These are phyloP conservation scores for Epichloe sp. DNA, from an alignment of 2,329 filamentous ascomycete genomes.

Conservation along the genomic window DNA sequence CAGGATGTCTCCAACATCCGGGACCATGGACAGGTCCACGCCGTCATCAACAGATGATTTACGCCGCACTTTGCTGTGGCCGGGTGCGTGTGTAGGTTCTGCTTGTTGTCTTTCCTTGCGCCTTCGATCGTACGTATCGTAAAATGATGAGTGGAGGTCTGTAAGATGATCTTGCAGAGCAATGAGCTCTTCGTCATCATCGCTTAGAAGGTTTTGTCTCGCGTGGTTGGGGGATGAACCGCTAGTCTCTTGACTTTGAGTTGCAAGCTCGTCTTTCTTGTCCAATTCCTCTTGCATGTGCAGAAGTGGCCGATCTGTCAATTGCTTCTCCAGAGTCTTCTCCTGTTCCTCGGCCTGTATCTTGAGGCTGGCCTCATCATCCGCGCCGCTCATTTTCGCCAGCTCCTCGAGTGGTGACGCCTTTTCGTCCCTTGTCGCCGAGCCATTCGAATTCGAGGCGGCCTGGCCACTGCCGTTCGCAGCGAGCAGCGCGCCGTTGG, in stretches of 20 bases:
- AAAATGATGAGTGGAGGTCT: conserved; percentile 67
- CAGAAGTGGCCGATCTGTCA: conserved; percentile 77
- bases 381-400: conserved; percentile 59
- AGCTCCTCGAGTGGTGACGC: conserved; percentile 54
- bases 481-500: conserved; percentile 11
- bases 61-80: conserved; percentile 18
- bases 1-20: conserved; percentile 78
- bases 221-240: conserved; percentile 23
- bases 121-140: conserved; percentile 62
- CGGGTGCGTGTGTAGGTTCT: conserved; percentile 21
- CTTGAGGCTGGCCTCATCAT: conserved; percentile 55
- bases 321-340: conserved; percentile 73
- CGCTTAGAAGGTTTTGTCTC: conserved; percentile 66
- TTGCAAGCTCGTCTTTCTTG: conserved; percentile 46
- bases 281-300: conserved; percentile 88
- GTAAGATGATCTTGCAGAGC: conserved; percentile 65
- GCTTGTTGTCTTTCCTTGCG: conserved; percentile 21
- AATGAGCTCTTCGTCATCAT: conserved; percentile 74
- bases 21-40: conserved; percentile 43
- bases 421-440: conserved; percentile 13
- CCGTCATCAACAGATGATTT: conserved; percentile 24
- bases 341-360: conserved; percentile 77
- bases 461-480: not conserved
- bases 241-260: conserved; percentile 14
- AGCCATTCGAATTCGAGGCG: not conserved